Conservation (phyloP, 148 eudicot genomes). For the Polygonum maritimum region DNA sequence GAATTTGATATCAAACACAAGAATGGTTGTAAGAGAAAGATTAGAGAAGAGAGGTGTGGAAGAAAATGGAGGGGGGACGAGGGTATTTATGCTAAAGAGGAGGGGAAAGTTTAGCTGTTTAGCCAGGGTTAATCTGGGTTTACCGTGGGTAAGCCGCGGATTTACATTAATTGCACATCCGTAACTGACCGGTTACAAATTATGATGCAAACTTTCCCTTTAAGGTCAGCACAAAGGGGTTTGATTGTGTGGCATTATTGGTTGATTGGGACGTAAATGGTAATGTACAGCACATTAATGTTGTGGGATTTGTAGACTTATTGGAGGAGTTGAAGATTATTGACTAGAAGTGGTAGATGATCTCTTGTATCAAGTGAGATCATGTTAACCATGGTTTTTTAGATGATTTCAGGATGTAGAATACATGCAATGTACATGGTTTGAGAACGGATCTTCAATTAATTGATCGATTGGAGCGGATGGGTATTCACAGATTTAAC, state of each 20-base stretch:
- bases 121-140: not conserved
- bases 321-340: too few relatives aligned
- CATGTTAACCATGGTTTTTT: too few relatives aligned
- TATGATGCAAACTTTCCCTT: not conserved
- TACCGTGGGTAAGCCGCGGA: not conserved
- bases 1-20: not conserved
- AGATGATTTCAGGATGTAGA: too few relatives aligned
- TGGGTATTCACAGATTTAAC: too few relatives aligned
- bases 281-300: not conserved
- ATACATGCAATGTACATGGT: too few relatives aligned
- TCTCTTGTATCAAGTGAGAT: too few relatives aligned
- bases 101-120: not conserved
- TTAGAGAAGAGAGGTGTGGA: not conserved
- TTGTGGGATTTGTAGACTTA: too few relatives aligned
- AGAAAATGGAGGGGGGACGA: not conserved
- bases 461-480: too few relatives aligned
- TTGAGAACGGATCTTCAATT: too few relatives aligned
- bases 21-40: not conserved
- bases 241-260: not conserved
- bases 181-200: not conserved
- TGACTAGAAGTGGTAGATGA: too few relatives aligned
- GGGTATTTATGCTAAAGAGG: not conserved
- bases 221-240: not conserved
- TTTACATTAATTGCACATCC: not conserved
- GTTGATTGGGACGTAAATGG: not conserved